phyloP scores from a whole-genome alignment of 2,329 filamentous ascomycete species.

The Monilinia polystroma region DNA sequence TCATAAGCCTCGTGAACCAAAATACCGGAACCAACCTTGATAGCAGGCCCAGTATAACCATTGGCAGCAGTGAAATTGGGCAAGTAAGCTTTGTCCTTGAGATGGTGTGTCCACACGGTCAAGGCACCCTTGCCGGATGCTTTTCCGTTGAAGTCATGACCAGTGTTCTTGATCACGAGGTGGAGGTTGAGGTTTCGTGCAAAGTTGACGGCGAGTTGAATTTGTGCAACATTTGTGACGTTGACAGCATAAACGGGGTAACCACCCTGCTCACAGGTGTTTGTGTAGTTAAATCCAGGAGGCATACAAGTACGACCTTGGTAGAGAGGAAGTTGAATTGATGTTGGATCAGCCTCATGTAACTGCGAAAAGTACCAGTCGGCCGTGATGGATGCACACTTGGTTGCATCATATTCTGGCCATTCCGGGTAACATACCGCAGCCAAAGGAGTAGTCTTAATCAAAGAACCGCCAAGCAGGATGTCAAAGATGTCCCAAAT shows the following conservation, averaged over 20 bases:
- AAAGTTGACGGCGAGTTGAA: slow-evolving; percentile 39
- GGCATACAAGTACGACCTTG: slow-evolving; percentile 43
- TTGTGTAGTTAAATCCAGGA: slow-evolving; percentile 14
- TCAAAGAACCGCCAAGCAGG: slow-evolving; percentile 45
- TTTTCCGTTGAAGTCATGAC: slow-evolving; percentile 49
- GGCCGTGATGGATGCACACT: slow-evolving; percentile 40
- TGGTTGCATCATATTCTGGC: slow-evolving; percentile 36
- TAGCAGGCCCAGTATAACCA: slow-evolving; percentile 42
- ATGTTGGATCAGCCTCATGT: slow-evolving; percentile 45
- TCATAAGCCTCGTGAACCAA: slow-evolving; percentile 46
- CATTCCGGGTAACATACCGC: slow-evolving; percentile 45
- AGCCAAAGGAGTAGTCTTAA: slow-evolving; percentile 47
- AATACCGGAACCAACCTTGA: slow-evolving; percentile 46
- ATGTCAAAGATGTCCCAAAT: slow-evolving; percentile 50
- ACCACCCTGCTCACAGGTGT: slow-evolving; percentile 28
- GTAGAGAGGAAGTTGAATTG: slow-evolving; percentile 50
- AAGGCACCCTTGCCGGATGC: slow-evolving; percentile 49
- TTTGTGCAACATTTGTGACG: slow-evolving; percentile 28
- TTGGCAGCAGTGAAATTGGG: slow-evolving; percentile 39
- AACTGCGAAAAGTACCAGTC: slow-evolving; percentile 42
- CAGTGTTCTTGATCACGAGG: slow-evolving; percentile 46
- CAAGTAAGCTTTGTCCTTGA: slow-evolving; percentile 44
- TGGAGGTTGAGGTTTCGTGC: slow-evolving; percentile 40
- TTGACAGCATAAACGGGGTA: slow-evolving; percentile 35
- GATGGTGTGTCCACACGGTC: slow-evolving; percentile 50